Conservation (phyloP, 495 filamentous ascomycete species). For the Poronia punctata region DNA sequence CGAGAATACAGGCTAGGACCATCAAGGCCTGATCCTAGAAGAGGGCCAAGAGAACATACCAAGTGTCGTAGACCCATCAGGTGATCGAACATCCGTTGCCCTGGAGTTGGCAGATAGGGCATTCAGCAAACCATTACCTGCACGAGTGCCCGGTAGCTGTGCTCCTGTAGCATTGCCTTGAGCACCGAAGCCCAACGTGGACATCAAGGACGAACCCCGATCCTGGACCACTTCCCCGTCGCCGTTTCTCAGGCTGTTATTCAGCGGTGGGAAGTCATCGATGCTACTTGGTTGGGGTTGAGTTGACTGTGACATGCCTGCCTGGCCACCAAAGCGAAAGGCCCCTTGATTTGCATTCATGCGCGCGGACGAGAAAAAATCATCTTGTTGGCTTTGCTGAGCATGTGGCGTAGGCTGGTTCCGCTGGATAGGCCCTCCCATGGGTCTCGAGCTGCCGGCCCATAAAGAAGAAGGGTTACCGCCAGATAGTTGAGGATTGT, state of each 20-base stretch:
- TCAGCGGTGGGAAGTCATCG: slow-evolving; percentile 81
- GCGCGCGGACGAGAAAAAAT: slow-evolving; percentile 52
- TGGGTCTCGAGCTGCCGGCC: slow-evolving; percentile 38
- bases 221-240: slow-evolving; percentile 68
- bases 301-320: slow-evolving; percentile 45
- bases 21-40: too few species aligned
- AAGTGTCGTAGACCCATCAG: slow-evolving; percentile 20
- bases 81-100: slow-evolving; percentile 34
- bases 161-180: slow-evolving; percentile 26
- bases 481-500: slow-evolving; percentile 53
- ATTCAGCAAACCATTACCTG: slow-evolving; percentile 52
- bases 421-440: slow-evolving; percentile 56
- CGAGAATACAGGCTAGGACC: background rate
- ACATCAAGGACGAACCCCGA: slow-evolving; percentile 55
- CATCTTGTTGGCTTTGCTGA: slow-evolving; percentile 53
- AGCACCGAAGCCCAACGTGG: slow-evolving; percentile 56
- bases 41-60: too few species aligned
- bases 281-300: slow-evolving; percentile 64
- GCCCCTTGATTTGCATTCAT: slow-evolving; percentile 51
- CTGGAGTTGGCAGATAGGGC: slow-evolving; percentile 47
- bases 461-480: slow-evolving; percentile 48
- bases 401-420: slow-evolving; percentile 51
- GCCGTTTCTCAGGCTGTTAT: slow-evolving; percentile 48
- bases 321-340: slow-evolving; percentile 48
- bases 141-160: slow-evolving; percentile 24